Conservation (phyloP, 2,329 filamentous ascomycete species). For the Penicillium sp. region DNA sequence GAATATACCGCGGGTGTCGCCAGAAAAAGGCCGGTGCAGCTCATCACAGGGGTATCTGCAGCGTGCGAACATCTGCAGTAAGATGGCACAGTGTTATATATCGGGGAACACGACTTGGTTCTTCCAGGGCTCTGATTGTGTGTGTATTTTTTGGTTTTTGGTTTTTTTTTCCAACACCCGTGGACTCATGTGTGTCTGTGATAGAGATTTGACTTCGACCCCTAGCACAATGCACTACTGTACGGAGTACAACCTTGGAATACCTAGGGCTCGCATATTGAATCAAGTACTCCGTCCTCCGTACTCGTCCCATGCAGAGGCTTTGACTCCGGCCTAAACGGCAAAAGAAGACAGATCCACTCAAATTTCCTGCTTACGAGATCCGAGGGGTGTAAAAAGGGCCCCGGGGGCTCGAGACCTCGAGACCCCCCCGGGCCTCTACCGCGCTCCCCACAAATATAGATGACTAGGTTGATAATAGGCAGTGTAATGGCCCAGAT, state of each 20-base stretch:
- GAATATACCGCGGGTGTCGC: background rate
- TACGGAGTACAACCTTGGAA: background rate
- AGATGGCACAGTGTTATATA: slow-evolving; percentile 15
- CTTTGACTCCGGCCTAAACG: background rate
- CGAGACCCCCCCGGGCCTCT: background rate
- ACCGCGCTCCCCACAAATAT: slow-evolving; percentile 1
- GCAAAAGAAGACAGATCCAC: background rate
- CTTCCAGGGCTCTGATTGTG: too few species aligned
- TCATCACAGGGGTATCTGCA: slow-evolving; percentile 15
- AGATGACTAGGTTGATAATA: background rate
- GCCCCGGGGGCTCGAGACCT: background rate
- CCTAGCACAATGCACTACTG: background rate
- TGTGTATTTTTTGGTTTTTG: too few species aligned
- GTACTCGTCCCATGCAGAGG: background rate
- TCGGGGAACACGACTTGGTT: background rate
- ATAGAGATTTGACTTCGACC: background rate
- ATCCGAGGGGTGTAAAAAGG: background rate
- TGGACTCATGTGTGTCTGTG: slow-evolving; percentile 1
- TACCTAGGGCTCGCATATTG: too few species aligned
- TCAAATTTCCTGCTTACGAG: background rate
- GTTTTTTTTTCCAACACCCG: too few species aligned
- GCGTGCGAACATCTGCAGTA: slow-evolving; percentile 18
- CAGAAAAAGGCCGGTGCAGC: slow-evolving; percentile 17
- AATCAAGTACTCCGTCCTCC: background rate
- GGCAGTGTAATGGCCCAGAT: background rate